Conservation (phyloP, 148 eudicot genomes). For the Chenopodium berlandieri region DNA sequence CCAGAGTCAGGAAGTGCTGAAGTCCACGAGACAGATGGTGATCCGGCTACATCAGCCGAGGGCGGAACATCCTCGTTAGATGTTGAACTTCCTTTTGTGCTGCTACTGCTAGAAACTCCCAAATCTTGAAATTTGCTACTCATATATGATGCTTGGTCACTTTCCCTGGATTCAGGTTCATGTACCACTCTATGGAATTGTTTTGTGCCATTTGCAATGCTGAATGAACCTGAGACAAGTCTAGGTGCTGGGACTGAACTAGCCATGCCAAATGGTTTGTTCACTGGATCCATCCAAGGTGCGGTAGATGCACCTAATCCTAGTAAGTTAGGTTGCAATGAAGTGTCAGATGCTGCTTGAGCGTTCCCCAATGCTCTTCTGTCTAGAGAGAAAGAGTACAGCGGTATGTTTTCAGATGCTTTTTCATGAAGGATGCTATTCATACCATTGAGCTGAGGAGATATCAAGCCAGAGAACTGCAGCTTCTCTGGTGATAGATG, state of each 20-base stretch:
- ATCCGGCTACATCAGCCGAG: slow-evolving; percentile 48
- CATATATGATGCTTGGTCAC: slow-evolving; percentile 51
- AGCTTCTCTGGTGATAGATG: slow-evolving; percentile 62
- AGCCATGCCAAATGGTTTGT: slow-evolving; percentile 73
- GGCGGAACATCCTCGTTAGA: slow-evolving; percentile 45
- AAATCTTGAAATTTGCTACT: slow-evolving; percentile 68
- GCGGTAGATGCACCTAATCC: slow-evolving; percentile 66
- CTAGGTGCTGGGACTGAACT: slow-evolving; percentile 73
- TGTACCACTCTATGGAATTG: slow-evolving; percentile 92
- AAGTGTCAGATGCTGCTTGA: slow-evolving; percentile 67
- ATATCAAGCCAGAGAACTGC: slow-evolving; percentile 79
- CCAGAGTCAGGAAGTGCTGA: slow-evolving; percentile 79
- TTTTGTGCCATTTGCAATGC: slow-evolving; percentile 64
- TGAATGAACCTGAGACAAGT: slow-evolving; percentile 75
- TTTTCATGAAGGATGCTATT: slow-evolving; percentile 67
- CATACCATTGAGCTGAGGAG: slow-evolving; percentile 70
- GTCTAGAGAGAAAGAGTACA: slow-evolving; percentile 80
- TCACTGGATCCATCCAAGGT: slow-evolving; percentile 76
- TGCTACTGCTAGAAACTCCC: slow-evolving; percentile 44
- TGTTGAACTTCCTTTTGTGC: slow-evolving; percentile 50
- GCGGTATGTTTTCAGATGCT: slow-evolving; percentile 90
- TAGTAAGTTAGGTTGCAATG: slow-evolving; percentile 47
- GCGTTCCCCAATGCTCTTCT: slow-evolving; percentile 50
- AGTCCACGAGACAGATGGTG: slow-evolving; percentile 56
- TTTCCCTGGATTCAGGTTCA: slow-evolving; percentile 79